These are phyloP conservation scores for Volvox africanus DNA, from an alignment of 139 green algal species.

Conservation along the genomic window DNA sequence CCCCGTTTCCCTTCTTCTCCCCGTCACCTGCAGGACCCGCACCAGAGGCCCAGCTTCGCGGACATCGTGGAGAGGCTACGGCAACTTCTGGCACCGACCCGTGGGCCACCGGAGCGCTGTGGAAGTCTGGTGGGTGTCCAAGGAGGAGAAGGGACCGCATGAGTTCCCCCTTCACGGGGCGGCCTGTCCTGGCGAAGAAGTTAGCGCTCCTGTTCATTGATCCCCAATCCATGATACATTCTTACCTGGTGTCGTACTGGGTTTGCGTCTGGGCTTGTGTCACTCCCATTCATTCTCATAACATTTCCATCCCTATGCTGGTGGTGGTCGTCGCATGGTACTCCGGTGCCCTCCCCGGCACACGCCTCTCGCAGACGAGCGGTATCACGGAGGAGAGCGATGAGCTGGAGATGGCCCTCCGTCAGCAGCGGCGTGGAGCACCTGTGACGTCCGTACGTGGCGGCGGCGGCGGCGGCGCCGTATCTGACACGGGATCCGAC, in stretches of 20 bases:
- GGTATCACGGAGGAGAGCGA: slow-evolving; percentile 54
- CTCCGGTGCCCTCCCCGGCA: too few relatives aligned
- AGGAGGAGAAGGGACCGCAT: neutral
- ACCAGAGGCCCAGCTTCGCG: slow-evolving; percentile 38
- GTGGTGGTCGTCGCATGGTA: too few relatives aligned
- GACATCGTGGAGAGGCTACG: slow-evolving; percentile 50
- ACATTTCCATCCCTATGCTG: too few relatives aligned
- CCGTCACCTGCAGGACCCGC: slow-evolving; percentile 14
- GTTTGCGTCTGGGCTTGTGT: neutral
- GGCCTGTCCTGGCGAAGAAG: neutral
- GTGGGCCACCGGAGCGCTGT: neutral
- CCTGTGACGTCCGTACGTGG: neutral
- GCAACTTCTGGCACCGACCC: slow-evolving; percentile 18
- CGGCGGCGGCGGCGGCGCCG: neutral
- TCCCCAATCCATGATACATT: neutral
- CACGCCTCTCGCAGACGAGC: neutral
- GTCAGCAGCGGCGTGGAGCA: slow-evolving; percentile 8
- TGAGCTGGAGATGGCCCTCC: slow-evolving; percentile 56
- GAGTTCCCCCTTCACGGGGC: neutral
- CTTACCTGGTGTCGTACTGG: neutral
- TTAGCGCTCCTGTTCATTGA: neutral
- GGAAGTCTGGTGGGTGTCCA: neutral
- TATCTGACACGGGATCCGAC: slow-evolving; percentile 12
- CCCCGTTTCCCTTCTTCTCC: neutral
- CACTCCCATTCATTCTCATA: neutral